A percentile compares a stretch with the other conserved stretches of the same genome.
These are phyloP conservation scores for Trypanosoma rangeli DNA, from an alignment of 208 protist genomes.

Conservation along the genomic window DNA sequence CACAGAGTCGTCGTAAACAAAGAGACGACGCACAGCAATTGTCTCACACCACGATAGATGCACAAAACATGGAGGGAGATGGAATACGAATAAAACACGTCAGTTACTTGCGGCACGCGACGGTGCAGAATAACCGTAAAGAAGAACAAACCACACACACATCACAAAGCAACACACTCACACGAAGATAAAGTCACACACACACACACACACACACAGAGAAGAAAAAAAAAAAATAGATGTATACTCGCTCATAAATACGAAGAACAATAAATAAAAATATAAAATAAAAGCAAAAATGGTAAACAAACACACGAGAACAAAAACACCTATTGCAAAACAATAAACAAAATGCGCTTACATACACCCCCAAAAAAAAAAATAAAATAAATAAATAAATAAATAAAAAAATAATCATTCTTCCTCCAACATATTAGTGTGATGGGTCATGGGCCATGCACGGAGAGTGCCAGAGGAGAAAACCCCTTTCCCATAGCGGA, in stretches of 20 bases:
- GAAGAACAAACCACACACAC: not conserved
- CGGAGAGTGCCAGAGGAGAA: not conserved
- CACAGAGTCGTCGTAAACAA: too few relatives aligned
- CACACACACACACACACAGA: conserved; percentile 6
- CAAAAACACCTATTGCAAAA: not conserved
- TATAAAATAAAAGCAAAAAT: conserved; percentile 13
- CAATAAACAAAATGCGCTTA: not conserved
- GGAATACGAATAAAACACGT: not conserved
- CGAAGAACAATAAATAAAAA: not conserved
- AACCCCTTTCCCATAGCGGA: not conserved
- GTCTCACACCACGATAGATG: too few relatives aligned
- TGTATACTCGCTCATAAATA: not conserved
- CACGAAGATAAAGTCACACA: conserved; percentile 11
- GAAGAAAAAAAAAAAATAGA: not conserved
- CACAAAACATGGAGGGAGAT: not conserved
- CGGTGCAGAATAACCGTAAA: not conserved
- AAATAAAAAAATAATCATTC: not conserved
- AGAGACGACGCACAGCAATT: too few relatives aligned
- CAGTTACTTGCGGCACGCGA: too few relatives aligned
- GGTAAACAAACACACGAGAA: not conserved
- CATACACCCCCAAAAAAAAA: not conserved
- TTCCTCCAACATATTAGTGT: too few relatives aligned
- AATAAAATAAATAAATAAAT: not conserved
- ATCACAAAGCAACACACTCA: not conserved
- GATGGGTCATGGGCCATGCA: not conserved